phyloP scores from a whole-genome alignment of 208 protist species.

The Leishmania tarentolae region DNA sequence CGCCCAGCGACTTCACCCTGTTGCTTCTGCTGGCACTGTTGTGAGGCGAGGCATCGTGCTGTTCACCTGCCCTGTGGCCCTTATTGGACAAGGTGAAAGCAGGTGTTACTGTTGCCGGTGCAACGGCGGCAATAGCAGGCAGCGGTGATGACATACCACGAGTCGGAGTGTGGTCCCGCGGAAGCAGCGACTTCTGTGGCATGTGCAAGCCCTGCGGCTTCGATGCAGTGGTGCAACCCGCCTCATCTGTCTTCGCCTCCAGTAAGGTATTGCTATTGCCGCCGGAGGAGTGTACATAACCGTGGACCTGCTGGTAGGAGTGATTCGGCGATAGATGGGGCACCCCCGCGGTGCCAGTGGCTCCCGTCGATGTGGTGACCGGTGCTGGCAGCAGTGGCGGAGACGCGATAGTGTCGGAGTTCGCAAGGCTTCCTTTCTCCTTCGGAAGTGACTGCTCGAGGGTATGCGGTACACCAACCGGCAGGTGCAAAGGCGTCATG shows the following conservation, averaged over 20 bases:
- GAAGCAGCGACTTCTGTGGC: not conserved
- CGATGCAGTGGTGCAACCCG: not conserved
- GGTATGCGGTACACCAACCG: constrained; percentile 1
- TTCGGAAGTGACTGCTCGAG: constrained; percentile 6
- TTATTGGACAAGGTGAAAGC: not conserved
- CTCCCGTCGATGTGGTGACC: not conserved
- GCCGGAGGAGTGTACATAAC: too few species aligned
- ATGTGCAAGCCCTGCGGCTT: not conserved
- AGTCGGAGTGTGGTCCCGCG: too few species aligned
- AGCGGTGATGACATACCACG: not conserved
- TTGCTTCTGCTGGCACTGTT: not conserved
- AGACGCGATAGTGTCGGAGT: not conserved
- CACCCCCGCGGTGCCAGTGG: not conserved
- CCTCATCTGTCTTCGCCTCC: not conserved
- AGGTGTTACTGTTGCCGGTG: not conserved
- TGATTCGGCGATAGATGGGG: not conserved
- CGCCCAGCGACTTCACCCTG: not conserved
- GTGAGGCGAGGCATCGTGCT: not conserved
- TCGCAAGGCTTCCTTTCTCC: not conserved
- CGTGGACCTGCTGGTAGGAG: not conserved
- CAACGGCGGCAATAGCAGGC: not conserved
- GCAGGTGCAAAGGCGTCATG: not conserved
- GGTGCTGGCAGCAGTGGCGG: not conserved
- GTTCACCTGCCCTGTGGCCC: not conserved
- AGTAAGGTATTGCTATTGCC: not conserved